A percentile compares a stretch with the other conserved stretches of the same genome.
Conservation (phyloP, 1,284 basidiomycete species). For the Abortiporus biennis region DNA sequence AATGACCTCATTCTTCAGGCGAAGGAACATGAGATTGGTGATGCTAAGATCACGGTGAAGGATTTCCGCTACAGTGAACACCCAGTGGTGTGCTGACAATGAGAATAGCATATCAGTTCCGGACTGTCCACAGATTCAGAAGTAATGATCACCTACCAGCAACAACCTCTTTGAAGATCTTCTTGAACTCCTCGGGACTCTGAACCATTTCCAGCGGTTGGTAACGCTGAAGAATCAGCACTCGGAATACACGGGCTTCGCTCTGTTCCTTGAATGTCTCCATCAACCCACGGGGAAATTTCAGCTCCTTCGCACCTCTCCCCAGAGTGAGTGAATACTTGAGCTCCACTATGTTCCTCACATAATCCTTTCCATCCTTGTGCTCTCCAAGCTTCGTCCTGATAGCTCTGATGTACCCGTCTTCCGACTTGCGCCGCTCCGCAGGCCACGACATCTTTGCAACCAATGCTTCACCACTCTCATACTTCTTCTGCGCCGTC, state of each 20-base stretch:
- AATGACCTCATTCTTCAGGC: neutral
- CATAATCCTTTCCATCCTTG: too few species aligned
- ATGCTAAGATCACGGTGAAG: conserved; percentile 23
- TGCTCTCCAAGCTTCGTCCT: too few species aligned
- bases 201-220: conserved; percentile 15
- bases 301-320: too few species aligned
- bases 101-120: neutral
- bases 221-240: conserved; percentile 11
- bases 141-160: conserved; percentile 15
- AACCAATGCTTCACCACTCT: too few species aligned
- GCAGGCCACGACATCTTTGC: too few species aligned
- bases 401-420: too few species aligned
- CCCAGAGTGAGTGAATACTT: too few species aligned
- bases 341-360: too few species aligned
- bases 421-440: too few species aligned
- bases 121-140: neutral
- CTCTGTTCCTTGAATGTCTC: neutral
- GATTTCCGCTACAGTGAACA: conserved; percentile 5
- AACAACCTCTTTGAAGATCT: conserved; percentile 15
- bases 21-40: conserved; percentile 20
- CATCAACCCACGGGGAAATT: too few species aligned
- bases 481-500: too few species aligned
- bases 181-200: conserved; percentile 17
- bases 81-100: conserved; percentile 9
- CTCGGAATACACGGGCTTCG: conserved; percentile 8